These are phyloP conservation scores for Mrakia hoshinonis DNA, from an alignment of 768 basidiomycete species.

Conservation along the genomic window DNA sequence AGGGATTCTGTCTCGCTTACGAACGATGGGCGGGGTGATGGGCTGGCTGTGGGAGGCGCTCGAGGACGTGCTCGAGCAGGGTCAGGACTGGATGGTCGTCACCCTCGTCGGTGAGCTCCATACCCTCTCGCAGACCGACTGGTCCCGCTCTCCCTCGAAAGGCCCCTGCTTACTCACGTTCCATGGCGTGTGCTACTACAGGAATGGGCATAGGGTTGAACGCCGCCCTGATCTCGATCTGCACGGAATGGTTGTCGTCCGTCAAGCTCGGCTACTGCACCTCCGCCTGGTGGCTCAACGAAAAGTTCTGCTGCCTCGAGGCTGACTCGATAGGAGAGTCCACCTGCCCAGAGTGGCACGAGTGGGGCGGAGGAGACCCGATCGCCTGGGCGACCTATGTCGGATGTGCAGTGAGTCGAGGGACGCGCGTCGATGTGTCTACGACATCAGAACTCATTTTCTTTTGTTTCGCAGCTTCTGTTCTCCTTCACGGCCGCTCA, in stretches of 20 bases:
- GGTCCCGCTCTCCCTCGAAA: too few species aligned
- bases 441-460: constrained; percentile 9
- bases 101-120: constrained; percentile 66
- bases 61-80: constrained; percentile 55
- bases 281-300: constrained; percentile 90
- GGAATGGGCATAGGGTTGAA: constrained; percentile 86
- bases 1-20: constrained; percentile 41
- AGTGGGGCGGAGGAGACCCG: constrained; percentile 67
- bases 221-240: constrained; percentile 88
- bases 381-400: constrained; percentile 81
- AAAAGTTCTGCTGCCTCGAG: constrained; percentile 98
- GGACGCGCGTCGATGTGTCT: background rate
- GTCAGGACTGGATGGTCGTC: constrained; percentile 87
- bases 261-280: constrained; percentile 93
- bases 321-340: constrained; percentile 64
- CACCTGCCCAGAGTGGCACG: constrained; percentile 80
- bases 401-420: constrained; percentile 65
- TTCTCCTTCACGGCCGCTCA: constrained; percentile 84
- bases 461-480: constrained; percentile 47
- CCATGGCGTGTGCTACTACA: constrained; percentile 40
- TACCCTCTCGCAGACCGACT: background rate
- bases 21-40: constrained; percentile 34
- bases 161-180: too few species aligned
- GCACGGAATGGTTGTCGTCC: constrained; percentile 95
- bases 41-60: constrained; percentile 53